Conservation (phyloP, 2,329 filamentous ascomycete species). For the Arthrobotrys sphaeroides region DNA sequence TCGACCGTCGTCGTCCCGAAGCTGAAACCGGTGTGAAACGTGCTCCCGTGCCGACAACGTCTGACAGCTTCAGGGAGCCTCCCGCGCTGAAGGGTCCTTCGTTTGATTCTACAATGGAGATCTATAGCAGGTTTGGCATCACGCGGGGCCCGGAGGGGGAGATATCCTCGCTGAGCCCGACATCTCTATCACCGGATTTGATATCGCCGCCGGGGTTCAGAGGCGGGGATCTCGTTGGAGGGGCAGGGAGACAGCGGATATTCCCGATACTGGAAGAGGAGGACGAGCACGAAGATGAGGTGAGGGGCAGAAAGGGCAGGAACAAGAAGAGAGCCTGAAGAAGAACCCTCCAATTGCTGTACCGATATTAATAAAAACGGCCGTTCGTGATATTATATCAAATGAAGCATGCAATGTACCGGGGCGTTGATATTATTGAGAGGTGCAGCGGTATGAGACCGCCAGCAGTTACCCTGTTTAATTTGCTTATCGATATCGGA, state of each 20-base stretch:
- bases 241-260: slow-evolving; percentile 44
- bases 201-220: slow-evolving; percentile 3
- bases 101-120: not conserved
- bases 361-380: no score
- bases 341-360: no score
- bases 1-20: not conserved
- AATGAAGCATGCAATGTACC: no score
- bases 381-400: no score
- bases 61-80: not conserved
- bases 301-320: slow-evolving; percentile 30
- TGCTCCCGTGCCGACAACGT: not conserved
- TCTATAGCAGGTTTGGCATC: not conserved
- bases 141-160: not conserved
- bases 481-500: slow-evolving; percentile 8
- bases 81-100: not conserved
- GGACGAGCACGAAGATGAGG: slow-evolving; percentile 44
- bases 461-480: not conserved
- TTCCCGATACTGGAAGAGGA: slow-evolving; percentile 52
- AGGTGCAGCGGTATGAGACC: not conserved
- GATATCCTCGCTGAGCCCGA: slow-evolving; percentile 36
- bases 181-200: slow-evolving; percentile 30
- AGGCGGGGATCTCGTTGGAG: not conserved
- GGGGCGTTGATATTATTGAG: no score
- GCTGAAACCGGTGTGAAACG: not conserved
- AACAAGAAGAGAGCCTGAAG: not conserved